phyloP scores from a whole-genome alignment of 2,329 filamentous ascomycete species.

The Diaporthe ampelina region DNA sequence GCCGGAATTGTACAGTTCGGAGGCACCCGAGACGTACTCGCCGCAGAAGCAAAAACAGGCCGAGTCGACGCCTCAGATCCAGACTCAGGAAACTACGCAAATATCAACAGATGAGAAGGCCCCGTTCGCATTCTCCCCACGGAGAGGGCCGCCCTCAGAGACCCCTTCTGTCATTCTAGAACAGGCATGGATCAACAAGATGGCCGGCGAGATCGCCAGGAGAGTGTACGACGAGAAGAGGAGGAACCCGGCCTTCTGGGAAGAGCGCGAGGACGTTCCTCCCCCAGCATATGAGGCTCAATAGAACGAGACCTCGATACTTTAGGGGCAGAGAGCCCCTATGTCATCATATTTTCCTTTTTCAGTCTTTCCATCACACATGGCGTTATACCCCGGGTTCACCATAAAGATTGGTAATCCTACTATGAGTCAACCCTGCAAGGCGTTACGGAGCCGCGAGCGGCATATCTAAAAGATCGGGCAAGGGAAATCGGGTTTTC shows the following conservation, averaged over 20 bases:
- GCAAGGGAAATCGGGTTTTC: slow-evolving; percentile 8
- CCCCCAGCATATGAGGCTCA: slow-evolving; percentile 74
- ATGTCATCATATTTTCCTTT: slow-evolving; percentile 27
- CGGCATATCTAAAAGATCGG: slow-evolving; percentile 35
- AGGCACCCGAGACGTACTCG: slow-evolving; percentile 31
- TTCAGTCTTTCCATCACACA: slow-evolving; percentile 1
- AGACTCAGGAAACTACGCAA: slow-evolving; percentile 47
- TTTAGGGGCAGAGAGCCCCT: background rate
- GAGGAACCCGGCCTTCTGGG: slow-evolving; percentile 65
- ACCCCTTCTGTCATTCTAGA: slow-evolving; percentile 75
- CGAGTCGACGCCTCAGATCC: slow-evolving; percentile 30
- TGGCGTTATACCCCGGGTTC: slow-evolving; percentile 42
- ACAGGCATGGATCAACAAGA: slow-evolving; percentile 91
- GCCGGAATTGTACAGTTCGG: slow-evolving; percentile 51
- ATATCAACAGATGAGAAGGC: slow-evolving; percentile 49
- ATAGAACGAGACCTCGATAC: slow-evolving; percentile 47
- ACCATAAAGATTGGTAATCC: slow-evolving; percentile 38
- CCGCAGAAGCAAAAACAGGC: slow-evolving; percentile 21
- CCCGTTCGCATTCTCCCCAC: slow-evolving; percentile 47
- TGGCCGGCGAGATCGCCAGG: slow-evolving; percentile 91
- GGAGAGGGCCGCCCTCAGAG: slow-evolving; percentile 59
- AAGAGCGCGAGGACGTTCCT: slow-evolving; percentile 69
- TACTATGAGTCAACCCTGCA: slow-evolving; percentile 36
- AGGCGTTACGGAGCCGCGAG: slow-evolving; percentile 39
- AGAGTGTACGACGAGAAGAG: slow-evolving; percentile 90